Conservation (phyloP, 2,329 filamentous ascomycete species). For the Didymella arachidicola region DNA sequence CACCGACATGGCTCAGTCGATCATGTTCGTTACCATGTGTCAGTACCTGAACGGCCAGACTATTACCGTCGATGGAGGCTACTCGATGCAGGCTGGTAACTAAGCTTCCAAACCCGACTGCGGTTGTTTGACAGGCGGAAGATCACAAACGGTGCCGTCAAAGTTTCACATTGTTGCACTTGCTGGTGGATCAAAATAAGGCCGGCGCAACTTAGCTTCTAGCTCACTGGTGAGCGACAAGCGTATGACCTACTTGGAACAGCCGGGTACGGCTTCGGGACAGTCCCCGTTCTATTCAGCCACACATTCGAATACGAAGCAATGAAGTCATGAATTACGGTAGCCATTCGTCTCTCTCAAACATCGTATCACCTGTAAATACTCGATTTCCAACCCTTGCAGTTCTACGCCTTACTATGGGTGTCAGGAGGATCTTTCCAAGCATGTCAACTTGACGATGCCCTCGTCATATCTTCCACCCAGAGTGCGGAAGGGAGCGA, state of each 20-base stretch:
- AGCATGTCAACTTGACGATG: background rate
- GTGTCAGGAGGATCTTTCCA: background rate
- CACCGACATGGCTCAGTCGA: conserved; percentile 49
- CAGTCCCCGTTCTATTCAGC: background rate
- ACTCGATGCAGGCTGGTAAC: conserved; percentile 50
- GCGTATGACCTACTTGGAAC: conserved; percentile 18
- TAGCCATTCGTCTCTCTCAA: background rate
- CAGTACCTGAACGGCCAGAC: conserved; percentile 60
- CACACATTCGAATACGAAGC: conserved; percentile 16
- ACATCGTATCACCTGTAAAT: background rate
- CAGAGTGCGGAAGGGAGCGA: background rate
- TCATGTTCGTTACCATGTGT: conserved; percentile 62
- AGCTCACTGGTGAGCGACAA: conserved; percentile 11
- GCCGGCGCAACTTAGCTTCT: conserved; percentile 3
- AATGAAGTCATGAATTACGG: conserved; percentile 22
- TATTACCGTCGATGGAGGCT: conserved; percentile 63
- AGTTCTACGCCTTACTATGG: background rate
- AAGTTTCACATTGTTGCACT: background rate
- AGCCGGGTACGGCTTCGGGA: conserved; percentile 3
- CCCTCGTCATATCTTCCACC: background rate
- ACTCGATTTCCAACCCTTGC: background rate
- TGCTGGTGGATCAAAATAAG: background rate
- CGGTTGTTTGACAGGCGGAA: background rate
- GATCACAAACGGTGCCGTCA: background rate
- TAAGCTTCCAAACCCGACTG: conserved; percentile 19